Base-by-base conservation (phyloP, 352 stramenopile genomes). In the Aphanomyces euteiches region DNA sequence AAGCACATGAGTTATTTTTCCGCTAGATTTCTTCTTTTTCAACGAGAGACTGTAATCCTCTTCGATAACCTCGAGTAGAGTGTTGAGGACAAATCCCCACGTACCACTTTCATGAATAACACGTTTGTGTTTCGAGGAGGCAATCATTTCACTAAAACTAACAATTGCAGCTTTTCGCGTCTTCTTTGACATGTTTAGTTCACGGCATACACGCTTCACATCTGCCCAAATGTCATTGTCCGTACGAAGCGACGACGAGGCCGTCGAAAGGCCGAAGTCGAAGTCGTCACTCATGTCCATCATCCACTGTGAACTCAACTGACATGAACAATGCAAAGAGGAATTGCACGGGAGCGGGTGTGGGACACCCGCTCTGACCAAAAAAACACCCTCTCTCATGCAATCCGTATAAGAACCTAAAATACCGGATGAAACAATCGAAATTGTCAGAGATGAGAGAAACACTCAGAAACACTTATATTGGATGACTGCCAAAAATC, bases 21-120 rank as follows among this genome's bases (percentile, higher is more conserved):
- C n/a, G 28, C 17, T 61, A 13, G 17, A 47, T 17, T 19, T n/a
- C 17, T 61, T 61, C 43, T 60, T 70, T 41, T 70, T 61, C 38
- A 54, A 28, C 15, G 56, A 15, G 7, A 38, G 47, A 15, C 2
- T 4, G 4, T 47, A 34, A 41, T 70, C 64, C 19, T 61, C 64
- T 21, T 70, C 64, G 1, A 70, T 8, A 15, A 70, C 45, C 7
- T 61, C 19, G 28, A 70, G 28, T 17, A 70, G 56, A n/a, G 56
- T n/a, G 7, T n/a, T 37, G 34, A 70, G n/a, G 12, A 70, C 64
- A 37, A 7, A 70, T 34, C 64, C 38, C 64, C 64, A 70, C 34
- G 45, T 61, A 2, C 64, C 43, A 17, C 45, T 61, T 4, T 10
- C 17, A 41, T 70, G 64, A 21, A 70, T 28, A 19, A 70, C 64